Base-by-base conservation (phyloP, 2,329 filamentous ascomycete genomes). In the Lachnellula cervina region DNA sequence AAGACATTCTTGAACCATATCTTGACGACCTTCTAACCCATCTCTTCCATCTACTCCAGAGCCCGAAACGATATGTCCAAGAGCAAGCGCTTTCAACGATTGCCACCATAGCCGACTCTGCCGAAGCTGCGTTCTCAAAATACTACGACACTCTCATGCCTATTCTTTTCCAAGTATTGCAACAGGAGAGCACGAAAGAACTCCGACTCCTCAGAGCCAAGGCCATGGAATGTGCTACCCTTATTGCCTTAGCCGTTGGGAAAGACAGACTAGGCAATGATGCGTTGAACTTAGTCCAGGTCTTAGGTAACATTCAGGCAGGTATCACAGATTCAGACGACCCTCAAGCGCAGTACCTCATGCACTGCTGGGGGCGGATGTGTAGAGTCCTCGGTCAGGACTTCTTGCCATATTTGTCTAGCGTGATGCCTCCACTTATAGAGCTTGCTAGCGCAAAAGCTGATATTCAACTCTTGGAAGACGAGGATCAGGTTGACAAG, bases 341-440 rank as follows among this genome's bases (percentile, higher is more conserved):
- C 69, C 94, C 94, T 40, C 94, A 99, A 73, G 89, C 91, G 16
- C 93, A 96, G 67, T 99, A 99, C 71, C 81, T 99, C 37, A 89
- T 99, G 74, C 94, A 99, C 78, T 99, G 94, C 76, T 99, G 94
- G 94, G 94, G 94, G 51, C 86, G 94, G 49, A 99, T 99, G 94
- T 97, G 93, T 74, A 87, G 94, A 62, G 93, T 99, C 32, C 81
- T 99, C 60, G 91, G 89, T 19, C 77, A 82, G 48, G 92, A 97
- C 66, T 99, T 99, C 73, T 79, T 97, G 13, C 92, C 92, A 16
- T 99, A 95, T 78, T 80, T 99, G 52, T 85, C 87, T 38, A 92
- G 85, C 49, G 94, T 99, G 60, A 97, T 99, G 85, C 93, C 93
- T 6, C 94, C 94, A 19, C 80, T 99, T 54, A 80, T 97, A 56